phyloP scores from a whole-genome alignment of 768 basidiomycete species.

The Sporobolomyces pararoseus region DNA sequence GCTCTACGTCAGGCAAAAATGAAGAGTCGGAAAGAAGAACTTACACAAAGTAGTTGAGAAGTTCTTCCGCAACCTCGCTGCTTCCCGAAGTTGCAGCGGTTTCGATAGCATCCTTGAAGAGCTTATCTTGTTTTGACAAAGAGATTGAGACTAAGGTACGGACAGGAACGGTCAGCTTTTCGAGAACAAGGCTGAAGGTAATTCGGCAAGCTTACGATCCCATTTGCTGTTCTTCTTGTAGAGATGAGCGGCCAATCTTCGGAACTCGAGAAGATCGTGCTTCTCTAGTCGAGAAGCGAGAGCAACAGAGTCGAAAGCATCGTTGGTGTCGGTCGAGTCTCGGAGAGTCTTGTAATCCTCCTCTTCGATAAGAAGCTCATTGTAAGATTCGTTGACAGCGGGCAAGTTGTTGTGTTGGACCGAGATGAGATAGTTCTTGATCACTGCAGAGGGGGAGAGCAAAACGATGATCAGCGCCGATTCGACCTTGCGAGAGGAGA shows the following conservation, averaged over 20 bases:
- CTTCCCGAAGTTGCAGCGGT: slow-evolving; percentile 80
- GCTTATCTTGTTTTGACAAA: slow-evolving; percentile 89
- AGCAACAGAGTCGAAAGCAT: slow-evolving; percentile 89
- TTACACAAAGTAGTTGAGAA: slow-evolving; percentile 84
- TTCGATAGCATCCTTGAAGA: slow-evolving; percentile 94
- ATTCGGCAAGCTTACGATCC: slow-evolving; percentile 55
- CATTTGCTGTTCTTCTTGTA: slow-evolving; percentile 98
- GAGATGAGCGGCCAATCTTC: slow-evolving; percentile 84
- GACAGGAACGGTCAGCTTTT: background rate
- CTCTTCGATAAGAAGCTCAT: slow-evolving; percentile 96
- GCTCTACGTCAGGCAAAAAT: too few species aligned
- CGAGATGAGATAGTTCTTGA: slow-evolving; percentile 92
- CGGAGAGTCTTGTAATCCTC: slow-evolving; percentile 97
- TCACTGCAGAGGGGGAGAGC: slow-evolving; percentile 57
- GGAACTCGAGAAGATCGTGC: slow-evolving; percentile 90
- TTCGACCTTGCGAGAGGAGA: background rate
- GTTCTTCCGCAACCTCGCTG: slow-evolving; percentile 89
- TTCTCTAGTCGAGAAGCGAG: slow-evolving; percentile 81
- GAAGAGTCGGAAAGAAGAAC: background rate
- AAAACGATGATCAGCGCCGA: too few species aligned
- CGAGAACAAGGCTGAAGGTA: too few species aligned
- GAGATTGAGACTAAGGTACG: slow-evolving; percentile 76
- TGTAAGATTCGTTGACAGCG: slow-evolving; percentile 96
- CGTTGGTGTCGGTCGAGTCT: slow-evolving; percentile 95
- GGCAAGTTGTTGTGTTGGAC: slow-evolving; percentile 95